Evolutionary conservation across 2,329 filamentous ascomycete species (phyloP).

Genomic region (Fusarium graminum): DNA sequence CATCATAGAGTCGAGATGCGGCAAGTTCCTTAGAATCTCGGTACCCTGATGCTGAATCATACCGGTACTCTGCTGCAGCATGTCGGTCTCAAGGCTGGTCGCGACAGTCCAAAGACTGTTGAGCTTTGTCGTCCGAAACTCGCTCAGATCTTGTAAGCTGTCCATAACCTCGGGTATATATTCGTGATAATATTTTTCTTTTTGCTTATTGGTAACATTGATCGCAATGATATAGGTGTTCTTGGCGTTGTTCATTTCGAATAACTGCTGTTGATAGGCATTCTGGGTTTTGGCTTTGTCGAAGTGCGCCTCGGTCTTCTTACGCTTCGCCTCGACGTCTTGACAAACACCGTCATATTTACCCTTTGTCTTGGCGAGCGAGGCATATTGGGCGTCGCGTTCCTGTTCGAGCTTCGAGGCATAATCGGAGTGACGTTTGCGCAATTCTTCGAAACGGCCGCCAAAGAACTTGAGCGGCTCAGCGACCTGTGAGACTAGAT

Average conservation of each 20-base stretch:
- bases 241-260: slow-evolving; percentile 98
- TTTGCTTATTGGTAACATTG: slow-evolving; percentile 97
- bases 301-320: slow-evolving; percentile 94
- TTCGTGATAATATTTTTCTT: slow-evolving; percentile 97
- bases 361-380: slow-evolving; percentile 89
- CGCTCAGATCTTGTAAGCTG: slow-evolving; percentile 91
- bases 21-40: slow-evolving; percentile 90
- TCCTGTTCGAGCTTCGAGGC: slow-evolving; percentile 91
- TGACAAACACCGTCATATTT: slow-evolving; percentile 95
- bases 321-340: slow-evolving; percentile 92
- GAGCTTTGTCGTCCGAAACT: slow-evolving; percentile 85
- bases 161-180: slow-evolving; percentile 95
- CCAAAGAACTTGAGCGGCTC: slow-evolving; percentile 85
- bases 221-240: slow-evolving; percentile 98
- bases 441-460: slow-evolving; percentile 86
- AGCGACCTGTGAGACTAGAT: slow-evolving; percentile 83
- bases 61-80: slow-evolving; percentile 78
- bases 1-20: slow-evolving; percentile 95
- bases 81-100: slow-evolving; percentile 81
- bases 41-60: slow-evolving; percentile 78
- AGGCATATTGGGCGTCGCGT: slow-evolving; percentile 83
- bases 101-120: slow-evolving; percentile 89
- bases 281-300: slow-evolving; percentile 93
- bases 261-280: slow-evolving; percentile 90
- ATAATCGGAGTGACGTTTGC: slow-evolving; percentile 91